Conservation (phyloP, 768 basidiomycete genomes). For the Filobasidium floriforme region DNA sequence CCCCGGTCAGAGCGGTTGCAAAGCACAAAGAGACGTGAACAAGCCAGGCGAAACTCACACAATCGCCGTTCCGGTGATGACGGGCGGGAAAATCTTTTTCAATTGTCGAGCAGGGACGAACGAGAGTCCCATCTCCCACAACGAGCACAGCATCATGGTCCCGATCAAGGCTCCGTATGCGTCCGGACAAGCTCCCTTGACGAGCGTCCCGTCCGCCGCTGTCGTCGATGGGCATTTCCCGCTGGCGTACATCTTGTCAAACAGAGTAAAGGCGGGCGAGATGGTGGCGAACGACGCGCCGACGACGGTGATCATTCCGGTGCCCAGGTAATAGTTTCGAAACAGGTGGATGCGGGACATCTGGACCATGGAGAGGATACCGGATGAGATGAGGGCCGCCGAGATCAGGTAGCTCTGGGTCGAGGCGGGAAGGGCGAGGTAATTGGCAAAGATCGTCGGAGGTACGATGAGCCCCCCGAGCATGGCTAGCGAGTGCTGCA, state of each 20-base stretch:
- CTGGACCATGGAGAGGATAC: slow-evolving; percentile 53
- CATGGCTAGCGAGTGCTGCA: slow-evolving; percentile 50
- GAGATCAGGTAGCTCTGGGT: slow-evolving; percentile 72
- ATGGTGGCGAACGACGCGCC: slow-evolving; percentile 56
- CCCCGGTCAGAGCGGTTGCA: no score
- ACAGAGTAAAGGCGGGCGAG: slow-evolving; percentile 60
- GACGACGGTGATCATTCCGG: slow-evolving; percentile 73
- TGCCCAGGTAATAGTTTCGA: slow-evolving; percentile 60
- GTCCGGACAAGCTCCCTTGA: slow-evolving; percentile 62
- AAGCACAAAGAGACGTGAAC: no score
- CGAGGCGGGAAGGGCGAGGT: slow-evolving; percentile 55
- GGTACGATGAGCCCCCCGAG: slow-evolving; percentile 62
- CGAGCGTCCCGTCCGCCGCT: slow-evolving; percentile 56
- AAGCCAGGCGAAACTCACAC: slow-evolving; percentile 24
- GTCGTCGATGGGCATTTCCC: slow-evolving; percentile 65
- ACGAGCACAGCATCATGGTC: slow-evolving; percentile 67
- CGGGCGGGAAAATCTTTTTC: slow-evolving; percentile 66
- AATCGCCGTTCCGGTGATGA: slow-evolving; percentile 68
- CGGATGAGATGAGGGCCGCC: slow-evolving; percentile 64
- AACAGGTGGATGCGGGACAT: slow-evolving; percentile 64
- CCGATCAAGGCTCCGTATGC: slow-evolving; percentile 71
- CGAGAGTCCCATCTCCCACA: slow-evolving; percentile 70
- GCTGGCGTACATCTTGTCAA: slow-evolving; percentile 66
- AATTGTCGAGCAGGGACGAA: slow-evolving; percentile 55
- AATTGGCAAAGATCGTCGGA: slow-evolving; percentile 67